phyloP scores from a whole-genome alignment of 306 rosid genomes.

The Fragaria vesca region DNA sequence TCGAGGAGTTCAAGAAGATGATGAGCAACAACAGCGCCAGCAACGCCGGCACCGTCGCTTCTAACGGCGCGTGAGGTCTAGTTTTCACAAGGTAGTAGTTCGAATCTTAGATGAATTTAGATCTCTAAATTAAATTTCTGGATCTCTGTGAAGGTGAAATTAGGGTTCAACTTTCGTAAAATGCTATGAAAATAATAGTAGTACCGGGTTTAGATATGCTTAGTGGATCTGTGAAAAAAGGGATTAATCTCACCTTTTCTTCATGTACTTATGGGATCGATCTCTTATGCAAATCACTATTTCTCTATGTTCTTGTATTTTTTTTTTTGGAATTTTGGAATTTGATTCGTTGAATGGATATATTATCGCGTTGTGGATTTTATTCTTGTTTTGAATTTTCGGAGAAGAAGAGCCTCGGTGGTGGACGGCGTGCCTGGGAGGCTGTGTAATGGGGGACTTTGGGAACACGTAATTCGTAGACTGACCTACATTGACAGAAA shows the following conservation, averaged over 20 bases:
- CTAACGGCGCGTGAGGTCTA: neutral
- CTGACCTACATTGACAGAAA: neutral
- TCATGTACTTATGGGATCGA: neutral
- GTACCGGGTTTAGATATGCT: neutral
- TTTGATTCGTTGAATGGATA: neutral
- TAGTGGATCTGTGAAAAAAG: neutral
- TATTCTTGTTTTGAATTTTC: neutral
- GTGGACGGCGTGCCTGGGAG: neutral
- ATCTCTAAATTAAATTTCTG: neutral
- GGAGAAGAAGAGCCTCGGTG: neutral
- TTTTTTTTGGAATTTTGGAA: neutral
- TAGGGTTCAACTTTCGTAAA: neutral
- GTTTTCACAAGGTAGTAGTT: neutral
- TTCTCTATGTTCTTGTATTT: neutral
- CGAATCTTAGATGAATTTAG: neutral
- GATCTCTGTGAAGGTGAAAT: neutral
- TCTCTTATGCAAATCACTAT: neutral
- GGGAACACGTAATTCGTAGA: neutral
- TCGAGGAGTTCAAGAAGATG: slow-evolving; percentile 80
- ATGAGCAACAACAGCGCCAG: slow-evolving; percentile 38
- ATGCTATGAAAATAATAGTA: neutral
- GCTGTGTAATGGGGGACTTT: neutral
- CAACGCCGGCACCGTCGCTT: neutral
- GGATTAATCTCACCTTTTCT: neutral
- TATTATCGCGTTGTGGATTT: neutral